phyloP scores from a whole-genome alignment of 1,284 basidiomycete species.

The Bondarzewia mesenterica region DNA sequence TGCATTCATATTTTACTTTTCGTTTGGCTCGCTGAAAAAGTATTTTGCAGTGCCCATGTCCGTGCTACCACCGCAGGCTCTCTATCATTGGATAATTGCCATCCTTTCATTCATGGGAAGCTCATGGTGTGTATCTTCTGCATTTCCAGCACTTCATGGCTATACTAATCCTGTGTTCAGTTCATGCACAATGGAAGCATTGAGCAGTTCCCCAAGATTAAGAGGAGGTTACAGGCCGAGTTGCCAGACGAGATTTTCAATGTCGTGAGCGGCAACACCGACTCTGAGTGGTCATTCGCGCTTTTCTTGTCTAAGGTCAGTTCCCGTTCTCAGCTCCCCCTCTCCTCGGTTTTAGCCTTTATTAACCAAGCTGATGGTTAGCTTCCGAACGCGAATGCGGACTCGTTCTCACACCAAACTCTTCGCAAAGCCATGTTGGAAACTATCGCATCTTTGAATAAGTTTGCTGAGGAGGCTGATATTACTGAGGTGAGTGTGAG shows the following conservation, averaged over 20 bases:
- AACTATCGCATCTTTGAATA: slow-evolving; percentile 76
- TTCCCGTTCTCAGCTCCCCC: background rate
- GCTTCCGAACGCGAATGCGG: slow-evolving; percentile 76
- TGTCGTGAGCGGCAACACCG: slow-evolving; percentile 87
- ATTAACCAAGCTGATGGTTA: no score
- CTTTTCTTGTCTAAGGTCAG: slow-evolving; percentile 80
- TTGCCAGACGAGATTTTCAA: slow-evolving; percentile 82
- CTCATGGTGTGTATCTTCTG: slow-evolving; percentile 66
- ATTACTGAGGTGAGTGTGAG: slow-evolving; percentile 53
- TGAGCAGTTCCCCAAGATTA: slow-evolving; percentile 74
- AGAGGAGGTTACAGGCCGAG: slow-evolving; percentile 68
- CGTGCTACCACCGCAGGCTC: slow-evolving; percentile 82
- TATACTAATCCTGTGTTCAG: slow-evolving; percentile 28
- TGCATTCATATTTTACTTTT: slow-evolving; percentile 6
- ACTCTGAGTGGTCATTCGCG: slow-evolving; percentile 95
- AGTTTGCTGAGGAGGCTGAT: slow-evolving; percentile 64
- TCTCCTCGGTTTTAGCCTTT: background rate
- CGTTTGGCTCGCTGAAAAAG: background rate
- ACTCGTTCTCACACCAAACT: slow-evolving; percentile 52
- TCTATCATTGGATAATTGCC: slow-evolving; percentile 89
- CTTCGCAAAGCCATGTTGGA: slow-evolving; percentile 80
- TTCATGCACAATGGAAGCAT: slow-evolving; percentile 97
- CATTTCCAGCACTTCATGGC: background rate
- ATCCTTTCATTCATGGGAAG: slow-evolving; percentile 83
- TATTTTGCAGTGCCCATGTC: slow-evolving; percentile 67